phyloP scores from a whole-genome alignment of 768 basidiomycete genomes.

The Lanmaoa pseudosensibilis region DNA sequence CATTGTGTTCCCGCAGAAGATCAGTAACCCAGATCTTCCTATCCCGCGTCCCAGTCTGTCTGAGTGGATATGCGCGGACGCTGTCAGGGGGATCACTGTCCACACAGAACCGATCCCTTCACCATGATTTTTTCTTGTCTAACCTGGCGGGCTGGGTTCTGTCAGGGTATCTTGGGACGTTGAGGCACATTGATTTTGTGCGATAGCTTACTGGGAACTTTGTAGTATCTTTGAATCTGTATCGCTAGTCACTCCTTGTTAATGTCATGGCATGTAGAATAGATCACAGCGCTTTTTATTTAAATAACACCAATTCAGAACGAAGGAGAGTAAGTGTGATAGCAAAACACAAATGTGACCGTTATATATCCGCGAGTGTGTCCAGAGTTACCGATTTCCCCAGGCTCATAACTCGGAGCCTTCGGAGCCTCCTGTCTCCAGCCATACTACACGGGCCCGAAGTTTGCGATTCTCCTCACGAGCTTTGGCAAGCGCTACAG shows the following conservation, averaged over 20 bases:
- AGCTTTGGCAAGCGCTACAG: conserved; percentile 43
- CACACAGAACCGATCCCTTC: conserved; percentile 19
- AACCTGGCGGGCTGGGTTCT: conserved; percentile 5
- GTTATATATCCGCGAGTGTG: conserved; percentile 8
- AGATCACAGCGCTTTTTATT: conserved; percentile 1
- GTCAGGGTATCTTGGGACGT: not conserved
- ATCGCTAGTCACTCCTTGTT: conserved; percentile 13
- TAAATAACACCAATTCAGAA: conserved; percentile 17
- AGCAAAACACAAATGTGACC: conserved; percentile 12
- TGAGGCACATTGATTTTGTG: not conserved
- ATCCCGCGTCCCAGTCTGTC: conserved; percentile 53
- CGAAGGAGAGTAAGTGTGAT: not conserved
- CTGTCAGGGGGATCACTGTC: conserved; percentile 25
- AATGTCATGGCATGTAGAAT: not conserved
- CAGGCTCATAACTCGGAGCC: conserved; percentile 31
- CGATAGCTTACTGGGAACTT: not conserved
- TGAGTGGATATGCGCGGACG: conserved; percentile 54
- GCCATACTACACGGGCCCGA: conserved; percentile 37
- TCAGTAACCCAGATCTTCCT: conserved; percentile 52
- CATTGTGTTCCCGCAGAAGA: conserved; percentile 40
- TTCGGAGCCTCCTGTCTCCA: conserved; percentile 37
- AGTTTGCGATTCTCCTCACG: conserved; percentile 59
- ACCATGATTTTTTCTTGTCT: conserved; percentile 11
- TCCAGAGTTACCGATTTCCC: conserved; percentile 14
- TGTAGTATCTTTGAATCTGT: conserved; percentile 7